Evolutionary conservation across 768 basidiomycete genomes (phyloP).

Genomic region (Boletus subparvulus): DNA sequence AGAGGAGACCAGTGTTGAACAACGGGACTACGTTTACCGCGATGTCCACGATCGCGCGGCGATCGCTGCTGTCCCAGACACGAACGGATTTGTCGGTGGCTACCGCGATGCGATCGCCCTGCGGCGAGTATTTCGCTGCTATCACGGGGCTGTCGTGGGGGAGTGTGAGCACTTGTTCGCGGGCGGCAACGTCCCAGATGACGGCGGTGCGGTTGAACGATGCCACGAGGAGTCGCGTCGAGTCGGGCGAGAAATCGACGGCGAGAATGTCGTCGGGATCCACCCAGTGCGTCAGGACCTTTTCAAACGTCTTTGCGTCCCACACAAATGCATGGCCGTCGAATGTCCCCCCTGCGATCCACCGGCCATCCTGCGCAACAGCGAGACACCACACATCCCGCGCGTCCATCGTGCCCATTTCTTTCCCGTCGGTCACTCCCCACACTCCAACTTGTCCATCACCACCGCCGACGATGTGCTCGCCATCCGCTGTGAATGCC

Average conservation of each 20-base stretch:
- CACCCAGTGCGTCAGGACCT: background rate
- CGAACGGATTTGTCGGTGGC: too few species aligned
- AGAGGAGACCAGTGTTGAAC: too few species aligned
- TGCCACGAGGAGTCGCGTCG: background rate
- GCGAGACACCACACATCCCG: background rate
- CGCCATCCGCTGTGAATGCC: background rate
- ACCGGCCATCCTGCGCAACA: background rate
- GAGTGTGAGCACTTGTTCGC: too few species aligned
- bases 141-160: too few species aligned
- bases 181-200: too few species aligned
- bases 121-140: too few species aligned
- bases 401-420: background rate
- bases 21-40: too few species aligned
- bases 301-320: background rate
- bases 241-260: slow-evolving; percentile 6
- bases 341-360: slow-evolving; percentile 1
- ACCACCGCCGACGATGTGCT: background rate
- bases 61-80: too few species aligned
- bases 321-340: background rate
- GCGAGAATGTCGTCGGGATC: background rate
- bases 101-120: too few species aligned
- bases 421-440: background rate
- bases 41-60: background rate
- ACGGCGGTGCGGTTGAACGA: background rate
- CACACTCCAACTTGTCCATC: background rate